A percentile compares a stretch with the other conserved stretches of the same genome.
phyloP scores from a whole-genome alignment of 768 basidiomycete species.

The Suillus plorans region DNA sequence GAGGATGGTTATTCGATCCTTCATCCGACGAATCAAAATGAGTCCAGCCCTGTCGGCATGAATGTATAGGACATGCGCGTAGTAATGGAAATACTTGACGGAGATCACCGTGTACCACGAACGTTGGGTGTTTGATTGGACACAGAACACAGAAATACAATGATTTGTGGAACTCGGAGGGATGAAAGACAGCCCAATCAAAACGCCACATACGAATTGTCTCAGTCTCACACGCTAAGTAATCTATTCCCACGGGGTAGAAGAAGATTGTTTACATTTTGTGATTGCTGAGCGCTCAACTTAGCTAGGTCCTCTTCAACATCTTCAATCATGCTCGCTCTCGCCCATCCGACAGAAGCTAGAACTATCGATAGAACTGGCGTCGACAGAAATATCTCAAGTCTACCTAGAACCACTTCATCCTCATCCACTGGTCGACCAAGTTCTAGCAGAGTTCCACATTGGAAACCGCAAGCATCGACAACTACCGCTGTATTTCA shows the following conservation, averaged over 20 bases:
- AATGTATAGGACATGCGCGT: not conserved
- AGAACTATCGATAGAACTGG: conserved; percentile 15
- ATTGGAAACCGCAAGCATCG: conserved; percentile 28
- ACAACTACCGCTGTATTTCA: conserved; percentile 27
- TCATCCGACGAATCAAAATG: not conserved
- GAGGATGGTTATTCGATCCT: not conserved
- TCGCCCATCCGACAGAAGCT: conserved; percentile 42
- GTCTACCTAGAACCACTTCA: conserved; percentile 12
- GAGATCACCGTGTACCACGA: not conserved
- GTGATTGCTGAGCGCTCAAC: conserved; percentile 15
- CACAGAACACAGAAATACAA: not conserved
- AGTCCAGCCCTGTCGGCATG: not conserved
- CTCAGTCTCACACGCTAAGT: not conserved
- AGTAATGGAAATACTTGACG: not conserved
- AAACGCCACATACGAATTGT: not conserved
- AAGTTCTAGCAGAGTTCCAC: conserved; percentile 21
- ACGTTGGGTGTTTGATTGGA: conserved; percentile 2
- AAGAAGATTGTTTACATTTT: conserved; percentile 5
- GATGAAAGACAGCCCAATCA: not conserved
- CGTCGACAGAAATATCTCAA: conserved; percentile 28
- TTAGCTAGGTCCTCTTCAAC: conserved; percentile 10
- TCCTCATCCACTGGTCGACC: conserved; percentile 20
- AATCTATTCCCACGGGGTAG: conserved; percentile 4
- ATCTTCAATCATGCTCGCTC: conserved; percentile 45
- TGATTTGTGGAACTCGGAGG: not conserved